Base-by-base conservation (phyloP, 164 flowering plant species). In the Chimonanthus salicifolius region DNA sequence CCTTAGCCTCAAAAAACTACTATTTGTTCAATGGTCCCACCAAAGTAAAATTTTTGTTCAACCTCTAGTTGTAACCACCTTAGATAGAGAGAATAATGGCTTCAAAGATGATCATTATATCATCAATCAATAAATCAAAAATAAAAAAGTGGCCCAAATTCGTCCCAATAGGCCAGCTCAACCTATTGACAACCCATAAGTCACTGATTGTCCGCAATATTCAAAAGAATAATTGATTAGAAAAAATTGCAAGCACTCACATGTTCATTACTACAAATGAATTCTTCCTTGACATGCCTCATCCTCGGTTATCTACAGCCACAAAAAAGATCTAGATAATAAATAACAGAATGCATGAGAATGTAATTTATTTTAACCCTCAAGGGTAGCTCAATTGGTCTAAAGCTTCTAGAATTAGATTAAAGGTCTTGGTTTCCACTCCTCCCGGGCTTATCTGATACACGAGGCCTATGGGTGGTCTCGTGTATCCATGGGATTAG, bases 221-320 rank as follows among this genome's bases (percentile, higher is more conserved):
- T 2, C 43, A 63, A n/a, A 33, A 63, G 44, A 18, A 63, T 20
- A 10, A 63, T 20, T 20, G 44, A 63, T 20, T 69, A 64, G 49
- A 48, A 64, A 49, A 58, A 49, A 13, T n/a, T 0, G 49, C 43
- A 74, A 54, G 21, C n/a, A 74, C 76, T 74, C 54, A 67, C 76
- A 9, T 67, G 58, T 51, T 74, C 76, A 45, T 13, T 54, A 51
- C 58, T 65, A 63, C 44, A 21, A 3, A 47, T 20, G 10, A 47
- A 8, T 45, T 74, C 76, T 67, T 74, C 76, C 76, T 74, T 74
- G 46, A 46, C 71, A 45, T 74, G 50, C 65, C 75, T 58, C 76
- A 67, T 74, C 71, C 58, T 67, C 67, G 15, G 65, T 16, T 50
- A 7, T 69, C 54, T 58, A 46, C 3, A 58, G 9, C 0, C 67